Percentiles rank a stretch among this genome's conserved stretches.
Evolutionary conservation across 2,329 filamentous ascomycete species (phyloP).

Genomic region (Ophiosphaerella narmari): DNA sequence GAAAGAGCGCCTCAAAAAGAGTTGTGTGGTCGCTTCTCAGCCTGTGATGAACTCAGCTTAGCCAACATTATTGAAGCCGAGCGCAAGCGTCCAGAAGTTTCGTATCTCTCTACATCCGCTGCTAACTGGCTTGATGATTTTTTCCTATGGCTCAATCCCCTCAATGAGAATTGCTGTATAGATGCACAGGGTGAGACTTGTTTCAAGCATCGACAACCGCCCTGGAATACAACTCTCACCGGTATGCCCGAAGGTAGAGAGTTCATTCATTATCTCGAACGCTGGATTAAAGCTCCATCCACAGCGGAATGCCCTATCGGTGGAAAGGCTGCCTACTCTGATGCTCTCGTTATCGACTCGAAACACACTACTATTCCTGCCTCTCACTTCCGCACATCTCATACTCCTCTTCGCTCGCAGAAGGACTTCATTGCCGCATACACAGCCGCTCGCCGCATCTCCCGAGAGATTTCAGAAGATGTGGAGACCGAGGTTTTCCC

Average conservation of each 20-base stretch:
- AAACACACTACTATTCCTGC: conserved; percentile 71
- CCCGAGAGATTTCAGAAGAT: conserved; percentile 70
- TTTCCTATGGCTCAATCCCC: conserved; percentile 92
- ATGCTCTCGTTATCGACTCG: conserved; percentile 78
- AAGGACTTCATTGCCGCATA: conserved; percentile 93
- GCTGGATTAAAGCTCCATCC: conserved; percentile 81
- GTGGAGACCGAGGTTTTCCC: conserved; percentile 88
- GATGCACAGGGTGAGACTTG: conserved; percentile 69
- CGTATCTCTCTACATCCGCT: conserved; percentile 84
- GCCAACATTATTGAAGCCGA: conserved; percentile 93
- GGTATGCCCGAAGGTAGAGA: conserved; percentile 96
- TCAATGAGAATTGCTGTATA: conserved; percentile 69
- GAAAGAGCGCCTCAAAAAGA: conserved; percentile 77
- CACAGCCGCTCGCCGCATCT: conserved; percentile 84
- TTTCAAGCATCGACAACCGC: conserved; percentile 75
- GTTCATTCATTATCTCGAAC: conserved; percentile 82
- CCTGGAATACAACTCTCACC: conserved; percentile 85
- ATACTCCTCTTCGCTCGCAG: conserved; percentile 85
- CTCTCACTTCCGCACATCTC: conserved; percentile 89
- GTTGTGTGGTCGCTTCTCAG: conserved; percentile 87
- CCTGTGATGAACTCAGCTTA: conserved; percentile 81
- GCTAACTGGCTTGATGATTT: conserved; percentile 98
- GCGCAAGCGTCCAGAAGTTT: conserved; percentile 83
- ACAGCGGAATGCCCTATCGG: conserved; percentile 84
- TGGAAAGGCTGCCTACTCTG: conserved; percentile 83